Conservation (phyloP, 495 filamentous ascomycete genomes). For the Lindgomyces ingoldianus region DNA sequence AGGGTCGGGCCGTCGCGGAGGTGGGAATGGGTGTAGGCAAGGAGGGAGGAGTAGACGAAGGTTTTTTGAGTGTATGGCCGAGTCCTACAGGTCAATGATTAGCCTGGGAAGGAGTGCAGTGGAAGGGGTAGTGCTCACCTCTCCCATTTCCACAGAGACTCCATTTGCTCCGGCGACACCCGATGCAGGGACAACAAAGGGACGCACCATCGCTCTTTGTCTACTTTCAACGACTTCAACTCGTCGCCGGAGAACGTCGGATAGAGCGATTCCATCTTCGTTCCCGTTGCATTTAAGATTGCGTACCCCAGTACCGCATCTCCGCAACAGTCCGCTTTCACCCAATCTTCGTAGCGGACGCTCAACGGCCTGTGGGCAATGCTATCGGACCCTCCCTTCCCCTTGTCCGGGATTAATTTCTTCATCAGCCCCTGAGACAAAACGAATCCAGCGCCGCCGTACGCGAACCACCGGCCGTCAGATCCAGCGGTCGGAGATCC, state of each 20-base stretch:
- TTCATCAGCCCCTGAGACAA: slow-evolving; percentile 27
- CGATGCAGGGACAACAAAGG: slow-evolving; percentile 19
- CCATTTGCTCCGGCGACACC: slow-evolving; percentile 17
- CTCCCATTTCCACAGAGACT: slow-evolving; percentile 27
- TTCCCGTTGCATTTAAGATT: slow-evolving; percentile 18
- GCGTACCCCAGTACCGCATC: slow-evolving; percentile 29
- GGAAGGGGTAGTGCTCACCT: too few species aligned
- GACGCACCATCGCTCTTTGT: slow-evolving; percentile 21
- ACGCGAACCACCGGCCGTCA: slow-evolving; percentile 13
- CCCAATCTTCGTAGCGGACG: slow-evolving; percentile 21
- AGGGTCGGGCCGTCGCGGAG: slow-evolving; percentile 3
- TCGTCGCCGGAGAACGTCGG: slow-evolving; percentile 26
- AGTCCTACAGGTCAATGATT: too few species aligned
- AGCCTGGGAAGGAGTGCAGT: too few species aligned
- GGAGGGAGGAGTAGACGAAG: slow-evolving; percentile 32
- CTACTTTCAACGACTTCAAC: slow-evolving; percentile 13
- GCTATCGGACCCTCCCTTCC: not conserved
- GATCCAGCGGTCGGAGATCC: slow-evolving; percentile 13
- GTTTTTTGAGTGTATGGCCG: slow-evolving; percentile 32
- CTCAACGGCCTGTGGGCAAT: not conserved
- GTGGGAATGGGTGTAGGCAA: slow-evolving; percentile 33
- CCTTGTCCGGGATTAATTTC: slow-evolving; percentile 4
- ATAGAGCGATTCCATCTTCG: slow-evolving; percentile 17
- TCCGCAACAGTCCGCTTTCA: slow-evolving; percentile 28
- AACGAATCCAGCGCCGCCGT: slow-evolving; percentile 27